A percentile compares a stretch with the other conserved stretches of the same genome.
Evolutionary conservation across 2,329 filamentous ascomycete genomes (phyloP).

Genomic region (Colletotrichum camelliae): DNA sequence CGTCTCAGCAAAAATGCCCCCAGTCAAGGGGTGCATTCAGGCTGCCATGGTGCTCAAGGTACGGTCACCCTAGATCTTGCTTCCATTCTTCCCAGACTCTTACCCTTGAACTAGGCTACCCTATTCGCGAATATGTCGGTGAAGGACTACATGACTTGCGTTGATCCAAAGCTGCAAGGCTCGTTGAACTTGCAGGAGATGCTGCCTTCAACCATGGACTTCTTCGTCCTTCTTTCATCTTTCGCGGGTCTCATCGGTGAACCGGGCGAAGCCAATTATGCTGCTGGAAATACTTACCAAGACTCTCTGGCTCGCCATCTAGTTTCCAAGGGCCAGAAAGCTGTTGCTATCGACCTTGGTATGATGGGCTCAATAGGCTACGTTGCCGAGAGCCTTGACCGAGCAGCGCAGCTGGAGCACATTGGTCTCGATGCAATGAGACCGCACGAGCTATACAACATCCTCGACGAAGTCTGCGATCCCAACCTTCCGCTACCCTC

Average conservation of each 20-base stretch:
- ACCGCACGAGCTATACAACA: neutral
- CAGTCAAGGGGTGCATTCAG: neutral
- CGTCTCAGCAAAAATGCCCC: slow-evolving; percentile 30
- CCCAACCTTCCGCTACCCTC: neutral
- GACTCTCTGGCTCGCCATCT: slow-evolving; percentile 26
- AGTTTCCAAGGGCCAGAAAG: neutral
- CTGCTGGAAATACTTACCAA: slow-evolving; percentile 33
- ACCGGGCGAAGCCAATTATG: slow-evolving; percentile 38
- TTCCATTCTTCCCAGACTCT: neutral
- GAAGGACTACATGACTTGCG: slow-evolving; percentile 45
- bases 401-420: neutral
- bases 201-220: slow-evolving; percentile 30
- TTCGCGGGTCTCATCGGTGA: slow-evolving; percentile 31
- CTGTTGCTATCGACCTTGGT: neutral
- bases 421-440: neutral
- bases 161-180: slow-evolving; percentile 46
- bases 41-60: neutral
- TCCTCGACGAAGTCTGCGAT: neutral
- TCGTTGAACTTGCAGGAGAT: slow-evolving; percentile 44
- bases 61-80: neutral
- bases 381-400: neutral
- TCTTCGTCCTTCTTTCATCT: slow-evolving; percentile 40
- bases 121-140: slow-evolving; percentile 52
- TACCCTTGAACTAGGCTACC: slow-evolving; percentile 39
- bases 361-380: slow-evolving; percentile 8